Evolutionary conservation across 108 stramenopile species (phyloP).

Genomic region (Chaetoceros muelleri): DNA sequence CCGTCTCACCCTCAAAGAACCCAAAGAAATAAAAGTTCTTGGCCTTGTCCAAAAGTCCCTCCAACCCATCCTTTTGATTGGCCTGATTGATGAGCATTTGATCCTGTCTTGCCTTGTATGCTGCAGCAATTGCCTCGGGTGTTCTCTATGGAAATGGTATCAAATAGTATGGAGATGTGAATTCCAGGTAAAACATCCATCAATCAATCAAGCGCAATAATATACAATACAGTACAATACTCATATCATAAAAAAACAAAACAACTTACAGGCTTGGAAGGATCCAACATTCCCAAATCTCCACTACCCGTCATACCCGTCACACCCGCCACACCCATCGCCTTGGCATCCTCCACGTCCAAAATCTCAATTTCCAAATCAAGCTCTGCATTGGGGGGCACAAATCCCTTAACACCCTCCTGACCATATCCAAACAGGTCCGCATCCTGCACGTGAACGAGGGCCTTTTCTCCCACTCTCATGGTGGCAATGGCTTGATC

Average conservation of each 20-base stretch:
- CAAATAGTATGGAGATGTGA: neutral
- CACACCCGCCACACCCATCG: constrained; percentile 1
- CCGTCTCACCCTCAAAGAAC: constrained; percentile 88
- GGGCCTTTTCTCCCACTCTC: constrained; percentile 57
- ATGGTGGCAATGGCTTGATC: constrained; percentile 57
- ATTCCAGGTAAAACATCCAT: neutral
- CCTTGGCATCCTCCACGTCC: constrained; percentile 29
- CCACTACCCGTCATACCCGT: neutral
- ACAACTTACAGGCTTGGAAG: constrained; percentile 4
- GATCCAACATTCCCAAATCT: neutral
- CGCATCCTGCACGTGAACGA: constrained; percentile 47
- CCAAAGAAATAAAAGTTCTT: constrained; percentile 88
- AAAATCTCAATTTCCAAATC: constrained; percentile 60
- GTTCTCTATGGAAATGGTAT: constrained; percentile 20
- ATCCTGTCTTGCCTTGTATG: constrained; percentile 50
- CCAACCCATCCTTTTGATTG: constrained; percentile 53
- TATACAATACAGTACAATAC: no score
- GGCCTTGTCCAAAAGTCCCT: constrained; percentile 53
- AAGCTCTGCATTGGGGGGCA: constrained; percentile 48
- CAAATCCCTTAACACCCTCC: constrained; percentile 47
- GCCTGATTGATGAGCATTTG: constrained; percentile 30
- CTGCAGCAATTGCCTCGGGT: constrained; percentile 58
- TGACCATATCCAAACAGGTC: constrained; percentile 46
- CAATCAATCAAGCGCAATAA: neutral
- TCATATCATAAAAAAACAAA: no score